These are phyloP conservation scores for Fusarium liriodendri DNA, from an alignment of 2,329 filamentous ascomycete genomes.

Conservation along the genomic window DNA sequence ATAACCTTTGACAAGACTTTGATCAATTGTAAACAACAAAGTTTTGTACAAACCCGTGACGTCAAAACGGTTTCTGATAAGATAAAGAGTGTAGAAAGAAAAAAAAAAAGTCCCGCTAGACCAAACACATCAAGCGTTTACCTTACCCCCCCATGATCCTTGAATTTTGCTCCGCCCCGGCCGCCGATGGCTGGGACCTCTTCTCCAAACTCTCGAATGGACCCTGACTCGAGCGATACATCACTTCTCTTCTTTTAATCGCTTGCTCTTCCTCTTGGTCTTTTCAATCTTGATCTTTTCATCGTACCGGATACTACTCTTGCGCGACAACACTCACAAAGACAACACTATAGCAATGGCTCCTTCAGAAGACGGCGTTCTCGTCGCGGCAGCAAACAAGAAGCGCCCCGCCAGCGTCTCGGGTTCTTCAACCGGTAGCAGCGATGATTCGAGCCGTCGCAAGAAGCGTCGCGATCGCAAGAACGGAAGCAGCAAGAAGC, in stretches of 20 bases:
- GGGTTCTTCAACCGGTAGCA: constrained; percentile 45
- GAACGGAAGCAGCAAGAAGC: constrained; percentile 30
- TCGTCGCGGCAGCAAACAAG: constrained; percentile 16
- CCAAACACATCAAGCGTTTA: not conserved
- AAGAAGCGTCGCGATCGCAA: constrained; percentile 45
- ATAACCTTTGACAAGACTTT: not conserved
- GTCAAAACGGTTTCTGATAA: constrained; percentile 30
- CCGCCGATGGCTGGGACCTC: not conserved
- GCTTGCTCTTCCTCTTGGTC: not conserved
- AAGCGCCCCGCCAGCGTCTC: constrained; percentile 47
- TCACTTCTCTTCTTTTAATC: not conserved
- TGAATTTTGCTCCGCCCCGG: constrained; percentile 28
- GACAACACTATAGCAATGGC: constrained; percentile 38
- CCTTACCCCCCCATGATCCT: constrained; percentile 32
- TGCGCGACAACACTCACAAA: not conserved
- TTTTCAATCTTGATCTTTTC: constrained; percentile 5
- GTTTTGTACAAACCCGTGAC: constrained; percentile 5
- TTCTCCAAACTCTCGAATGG: constrained; percentile 2
- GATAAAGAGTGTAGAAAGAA: constrained; percentile 18
- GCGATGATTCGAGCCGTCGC: constrained; percentile 44
- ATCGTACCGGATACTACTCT: not conserved
- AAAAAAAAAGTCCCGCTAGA: not conserved
- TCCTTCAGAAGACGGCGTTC: constrained; percentile 38
- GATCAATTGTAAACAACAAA: not conserved
- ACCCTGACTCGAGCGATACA: constrained; percentile 31